Conservation (phyloP, 352 stramenopile genomes). For the Globisporangium parvum region DNA sequence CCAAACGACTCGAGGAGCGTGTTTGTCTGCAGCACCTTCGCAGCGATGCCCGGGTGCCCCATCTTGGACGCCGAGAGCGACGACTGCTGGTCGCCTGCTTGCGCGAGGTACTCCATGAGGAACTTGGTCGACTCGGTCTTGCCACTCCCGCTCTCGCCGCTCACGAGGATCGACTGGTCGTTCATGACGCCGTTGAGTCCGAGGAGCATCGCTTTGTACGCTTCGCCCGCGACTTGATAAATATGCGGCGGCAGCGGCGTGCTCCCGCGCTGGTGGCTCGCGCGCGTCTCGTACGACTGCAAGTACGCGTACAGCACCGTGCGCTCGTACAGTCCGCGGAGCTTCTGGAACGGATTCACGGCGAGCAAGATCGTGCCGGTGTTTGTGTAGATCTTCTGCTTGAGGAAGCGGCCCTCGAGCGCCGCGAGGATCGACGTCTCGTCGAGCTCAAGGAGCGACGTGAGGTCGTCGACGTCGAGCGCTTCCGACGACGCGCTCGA, state of each 20-base stretch:
- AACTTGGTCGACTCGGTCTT: constrained; percentile 91
- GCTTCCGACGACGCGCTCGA: neutral
- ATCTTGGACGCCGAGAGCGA: constrained; percentile 24
- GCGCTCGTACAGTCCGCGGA: constrained; percentile 55
- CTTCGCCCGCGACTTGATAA: constrained; percentile 77
- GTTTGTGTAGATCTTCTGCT: constrained; percentile 84
- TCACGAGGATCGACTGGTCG: constrained; percentile 84
- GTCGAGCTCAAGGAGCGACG: constrained; percentile 70
- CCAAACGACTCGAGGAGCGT: constrained; percentile 88
- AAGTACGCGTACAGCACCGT: constrained; percentile 55
- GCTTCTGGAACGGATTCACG: constrained; percentile 81
- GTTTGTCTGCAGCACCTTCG: constrained; percentile 90
- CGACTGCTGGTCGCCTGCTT: constrained; percentile 72
- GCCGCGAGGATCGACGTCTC: constrained; percentile 60
- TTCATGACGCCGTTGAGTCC: constrained; percentile 46
- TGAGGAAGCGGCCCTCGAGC: constrained; percentile 61
- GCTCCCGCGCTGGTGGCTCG: constrained; percentile 21
- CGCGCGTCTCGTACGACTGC: constrained; percentile 45
- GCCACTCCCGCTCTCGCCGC: constrained; percentile 78
- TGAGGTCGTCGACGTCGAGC: constrained; percentile 79
- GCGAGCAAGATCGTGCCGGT: constrained; percentile 75
- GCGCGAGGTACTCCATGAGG: constrained; percentile 82
- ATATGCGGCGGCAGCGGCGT: constrained; percentile 66
- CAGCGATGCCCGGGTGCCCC: constrained; percentile 44
- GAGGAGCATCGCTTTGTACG: constrained; percentile 77